Conservation (phyloP, 2,329 filamentous ascomycete species). For the Colletotrichum coccodes region DNA sequence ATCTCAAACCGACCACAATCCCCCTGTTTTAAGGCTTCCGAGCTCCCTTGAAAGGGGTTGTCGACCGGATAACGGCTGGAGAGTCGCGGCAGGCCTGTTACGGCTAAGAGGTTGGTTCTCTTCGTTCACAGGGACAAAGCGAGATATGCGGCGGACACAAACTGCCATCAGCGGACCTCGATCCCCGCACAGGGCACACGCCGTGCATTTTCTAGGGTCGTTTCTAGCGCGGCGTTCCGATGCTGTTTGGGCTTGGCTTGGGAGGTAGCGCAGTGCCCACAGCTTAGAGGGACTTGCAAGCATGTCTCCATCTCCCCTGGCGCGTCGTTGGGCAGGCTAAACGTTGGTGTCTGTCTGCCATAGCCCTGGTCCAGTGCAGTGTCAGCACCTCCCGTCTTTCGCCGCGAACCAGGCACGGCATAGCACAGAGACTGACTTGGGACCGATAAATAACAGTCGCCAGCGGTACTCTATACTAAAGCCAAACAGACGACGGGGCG, state of each 20-base stretch:
- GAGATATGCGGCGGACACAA: slow-evolving; percentile 3
- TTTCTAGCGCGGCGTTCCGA: slow-evolving; percentile 19
- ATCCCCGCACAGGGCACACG: slow-evolving; percentile 26
- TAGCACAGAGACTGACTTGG: neutral
- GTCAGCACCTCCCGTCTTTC: neutral
- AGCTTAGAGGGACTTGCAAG: neutral
- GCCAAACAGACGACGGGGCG: neutral
- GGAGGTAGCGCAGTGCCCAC: neutral
- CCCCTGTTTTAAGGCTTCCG: slow-evolving; percentile 11
- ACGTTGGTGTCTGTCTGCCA: slow-evolving; percentile 18
- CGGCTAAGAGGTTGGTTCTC: neutral
- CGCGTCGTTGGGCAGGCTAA: slow-evolving; percentile 8
- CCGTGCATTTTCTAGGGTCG: slow-evolving; percentile 30
- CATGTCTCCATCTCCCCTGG: slow-evolving; percentile 4
- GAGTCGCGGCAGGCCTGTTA: neutral
- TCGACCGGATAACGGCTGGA: slow-evolving; percentile 13
- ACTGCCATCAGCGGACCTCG: slow-evolving; percentile 28
- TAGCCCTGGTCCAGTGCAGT: slow-evolving; percentile 12
- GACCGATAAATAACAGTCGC: neutral
- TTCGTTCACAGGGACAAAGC: slow-evolving; percentile 28
- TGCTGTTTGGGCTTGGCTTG: slow-evolving; percentile 24
- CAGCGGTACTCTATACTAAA: neutral
- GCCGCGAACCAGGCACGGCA: neutral
- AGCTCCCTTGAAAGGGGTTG: slow-evolving; percentile 26
- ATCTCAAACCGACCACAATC: slow-evolving; percentile 11